Conservation (phyloP, 345 rosid genomes). For the Eucalyptus rudis region DNA sequence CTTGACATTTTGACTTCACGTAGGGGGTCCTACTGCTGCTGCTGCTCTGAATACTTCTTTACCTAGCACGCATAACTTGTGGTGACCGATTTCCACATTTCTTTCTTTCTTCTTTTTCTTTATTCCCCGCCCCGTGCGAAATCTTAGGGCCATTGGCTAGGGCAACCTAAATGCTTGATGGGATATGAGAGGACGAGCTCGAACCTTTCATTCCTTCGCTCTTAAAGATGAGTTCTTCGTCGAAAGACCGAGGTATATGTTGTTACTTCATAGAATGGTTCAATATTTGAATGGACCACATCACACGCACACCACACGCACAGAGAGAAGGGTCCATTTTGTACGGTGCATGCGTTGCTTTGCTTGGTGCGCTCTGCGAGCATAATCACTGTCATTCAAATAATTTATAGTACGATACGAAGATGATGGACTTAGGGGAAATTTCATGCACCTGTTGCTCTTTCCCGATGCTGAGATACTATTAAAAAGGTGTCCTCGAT, state of each 20-base stretch:
- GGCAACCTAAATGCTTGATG: neutral
- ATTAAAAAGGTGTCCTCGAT: neutral
- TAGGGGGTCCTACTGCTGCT: neutral
- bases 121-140: neutral
- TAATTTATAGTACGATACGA: neutral
- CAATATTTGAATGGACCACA: neutral
- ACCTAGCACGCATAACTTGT: neutral
- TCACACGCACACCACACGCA: neutral
- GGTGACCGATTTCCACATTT: neutral
- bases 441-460: neutral
- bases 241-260: neutral
- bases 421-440: neutral
- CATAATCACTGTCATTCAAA: neutral
- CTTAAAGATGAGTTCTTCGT: neutral
- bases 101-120: neutral
- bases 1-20: neutral
- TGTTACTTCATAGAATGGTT: neutral
- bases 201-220: neutral
- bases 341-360: neutral
- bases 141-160: neutral
- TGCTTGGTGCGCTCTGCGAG: neutral
- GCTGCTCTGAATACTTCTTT: neutral
- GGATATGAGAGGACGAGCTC: neutral
- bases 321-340: neutral
- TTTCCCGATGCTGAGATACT: neutral